These are phyloP conservation scores for Furcasterigmium sp. DNA, from an alignment of 2,329 filamentous ascomycete genomes.

Conservation along the genomic window DNA sequence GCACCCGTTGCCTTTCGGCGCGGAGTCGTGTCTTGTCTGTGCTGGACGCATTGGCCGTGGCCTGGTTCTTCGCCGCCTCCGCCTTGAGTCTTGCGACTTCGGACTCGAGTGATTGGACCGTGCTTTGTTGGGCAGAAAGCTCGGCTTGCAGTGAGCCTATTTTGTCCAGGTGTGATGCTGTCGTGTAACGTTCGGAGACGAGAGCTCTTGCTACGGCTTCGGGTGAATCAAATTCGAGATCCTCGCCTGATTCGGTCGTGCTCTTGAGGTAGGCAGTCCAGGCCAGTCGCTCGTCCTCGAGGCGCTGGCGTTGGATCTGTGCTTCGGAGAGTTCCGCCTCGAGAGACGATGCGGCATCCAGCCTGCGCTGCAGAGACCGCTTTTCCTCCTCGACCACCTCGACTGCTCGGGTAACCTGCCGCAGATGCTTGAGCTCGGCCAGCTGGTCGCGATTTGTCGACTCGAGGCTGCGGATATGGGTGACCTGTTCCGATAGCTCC, in stretches of 20 bases:
- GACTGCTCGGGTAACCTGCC: constrained; percentile 78
- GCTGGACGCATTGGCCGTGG: constrained; percentile 35
- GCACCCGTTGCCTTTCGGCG: constrained; percentile 76
- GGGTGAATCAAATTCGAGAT: constrained; percentile 76
- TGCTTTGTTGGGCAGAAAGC: constrained; percentile 68
- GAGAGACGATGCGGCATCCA: constrained; percentile 69
- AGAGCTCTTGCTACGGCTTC: constrained; percentile 82
- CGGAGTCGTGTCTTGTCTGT: constrained; percentile 67
- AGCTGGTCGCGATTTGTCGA: constrained; percentile 73
- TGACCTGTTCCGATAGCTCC: constrained; percentile 85
- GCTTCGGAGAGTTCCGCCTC: constrained; percentile 75
- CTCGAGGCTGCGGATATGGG: constrained; percentile 84
- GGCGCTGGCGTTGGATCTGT: constrained; percentile 73
- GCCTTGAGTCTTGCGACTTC: constrained; percentile 60
- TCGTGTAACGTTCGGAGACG: constrained; percentile 75
- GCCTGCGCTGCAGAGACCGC: constrained; percentile 68
- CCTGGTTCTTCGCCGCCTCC: constrained; percentile 67
- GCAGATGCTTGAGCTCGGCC: constrained; percentile 73
- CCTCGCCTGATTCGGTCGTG: constrained; percentile 53
- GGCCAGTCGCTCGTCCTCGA: constrained; percentile 81
- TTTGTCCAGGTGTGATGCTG: constrained; percentile 72
- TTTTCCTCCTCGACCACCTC: constrained; percentile 97
- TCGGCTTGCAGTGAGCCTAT: constrained; percentile 77
- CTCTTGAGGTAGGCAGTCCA: constrained; percentile 84
- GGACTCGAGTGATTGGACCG: constrained; percentile 64